Base-by-base conservation (phyloP, 768 basidiomycete species). In the Piloderma croceum region DNA sequence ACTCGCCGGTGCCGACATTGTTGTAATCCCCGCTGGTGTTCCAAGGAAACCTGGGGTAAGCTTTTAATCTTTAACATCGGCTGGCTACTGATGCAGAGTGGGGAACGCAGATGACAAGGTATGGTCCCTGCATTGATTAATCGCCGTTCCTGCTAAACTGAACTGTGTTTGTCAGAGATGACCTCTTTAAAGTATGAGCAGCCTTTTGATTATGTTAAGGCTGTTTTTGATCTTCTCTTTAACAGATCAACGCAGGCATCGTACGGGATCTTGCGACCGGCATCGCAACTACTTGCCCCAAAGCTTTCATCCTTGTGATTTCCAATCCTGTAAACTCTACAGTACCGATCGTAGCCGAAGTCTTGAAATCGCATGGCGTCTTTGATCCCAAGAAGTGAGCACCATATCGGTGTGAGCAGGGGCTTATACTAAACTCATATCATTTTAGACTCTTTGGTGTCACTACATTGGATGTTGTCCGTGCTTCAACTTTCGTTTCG, bases 261-360 rank as follows among this genome's bases (percentile, higher is more conserved):
- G 87, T 97, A 43, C 83, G 83, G 52, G 90, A 90, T 56, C 80
- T 99, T 44, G 94, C 93, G 12, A 83, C 79, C 24, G 92, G 88
- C 23, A 88, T 92, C 53, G 93, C 94, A 12, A 80, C 75, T 12
- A 59, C 67, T 36, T 78, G 79, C 31, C 94, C 94, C 44, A 92
- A 91, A 58, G 96, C 96, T 17, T 84, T 86, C 54, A 79, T 98
- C 33, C 79, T 92, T 36, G 92, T 99, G 51, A 98, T 99, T 64
- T 94, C 96, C 53, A 99, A 99, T 73, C 96, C 96, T 23, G 94
- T 99, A 60, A 98, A 99, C 78, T 97, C 94, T 31, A 97, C 96
- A 27, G 94, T 98, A 27, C 96, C 96, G 35, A 90, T 99, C 57
- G 90, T 91, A 34, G 90, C 80, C 12, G 94, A 98, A 64, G 84